phyloP scores from a whole-genome alignment of 192 early-diverging fungal genomes.

The Podila clonocystis region DNA sequence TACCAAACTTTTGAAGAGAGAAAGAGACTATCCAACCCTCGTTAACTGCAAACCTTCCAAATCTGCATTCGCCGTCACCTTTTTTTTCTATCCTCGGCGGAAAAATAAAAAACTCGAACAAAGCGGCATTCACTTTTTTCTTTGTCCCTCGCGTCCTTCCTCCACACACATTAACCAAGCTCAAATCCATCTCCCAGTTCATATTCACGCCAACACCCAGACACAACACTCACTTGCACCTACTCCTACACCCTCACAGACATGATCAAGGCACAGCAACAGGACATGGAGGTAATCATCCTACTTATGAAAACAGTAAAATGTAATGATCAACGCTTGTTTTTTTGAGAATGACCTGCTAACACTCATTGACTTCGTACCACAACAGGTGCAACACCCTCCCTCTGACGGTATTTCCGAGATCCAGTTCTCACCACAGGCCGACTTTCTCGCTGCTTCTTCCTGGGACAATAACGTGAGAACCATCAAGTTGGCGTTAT shows the following conservation, averaged over 20 bases:
- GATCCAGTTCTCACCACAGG: slow-evolving; percentile 82
- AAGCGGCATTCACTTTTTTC: too few relatives aligned
- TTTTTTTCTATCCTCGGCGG: too few relatives aligned
- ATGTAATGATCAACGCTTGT: background rate
- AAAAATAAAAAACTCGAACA: too few relatives aligned
- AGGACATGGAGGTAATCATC: slow-evolving; percentile 11
- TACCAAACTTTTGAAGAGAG: background rate
- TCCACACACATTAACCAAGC: background rate
- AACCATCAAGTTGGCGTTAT: background rate
- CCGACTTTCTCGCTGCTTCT: slow-evolving; percentile 86
- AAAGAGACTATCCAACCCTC: too few relatives aligned
- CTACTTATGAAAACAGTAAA: background rate
- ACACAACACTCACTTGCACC: background rate
- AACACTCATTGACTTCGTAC: background rate
- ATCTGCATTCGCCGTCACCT: too few relatives aligned
- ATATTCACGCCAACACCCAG: background rate
- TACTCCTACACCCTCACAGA: background rate
- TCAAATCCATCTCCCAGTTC: background rate
- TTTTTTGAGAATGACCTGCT: background rate
- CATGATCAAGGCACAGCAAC: slow-evolving; percentile 14
- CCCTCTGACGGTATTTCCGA: slow-evolving; percentile 84
- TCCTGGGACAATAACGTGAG: slow-evolving; percentile 90
- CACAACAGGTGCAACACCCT: slow-evolving; percentile 62
- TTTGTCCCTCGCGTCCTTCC: background rate
- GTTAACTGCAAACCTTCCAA: too few relatives aligned